Percentiles rank a stretch among this genome's conserved stretches.
These are phyloP conservation scores for Hawksworthiomyces lignivorus DNA, from an alignment of 2,329 filamentous ascomycete genomes.

Conservation along the genomic window DNA sequence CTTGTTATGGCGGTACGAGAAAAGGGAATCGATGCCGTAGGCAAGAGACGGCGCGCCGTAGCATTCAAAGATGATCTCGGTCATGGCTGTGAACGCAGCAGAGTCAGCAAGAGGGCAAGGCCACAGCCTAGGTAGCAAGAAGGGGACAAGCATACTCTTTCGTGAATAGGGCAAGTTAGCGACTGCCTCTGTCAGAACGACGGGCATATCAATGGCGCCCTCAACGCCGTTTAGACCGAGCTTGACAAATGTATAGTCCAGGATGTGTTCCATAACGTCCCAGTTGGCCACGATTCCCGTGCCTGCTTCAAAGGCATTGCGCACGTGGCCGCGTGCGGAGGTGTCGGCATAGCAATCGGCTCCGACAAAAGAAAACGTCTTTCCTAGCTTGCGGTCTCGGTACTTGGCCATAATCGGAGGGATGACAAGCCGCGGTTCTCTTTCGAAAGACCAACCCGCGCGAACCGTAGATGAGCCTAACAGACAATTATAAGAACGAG, in stretches of 20 bases:
- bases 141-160: conserved; percentile 56
- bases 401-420: conserved; percentile 93
- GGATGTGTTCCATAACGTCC: conserved; percentile 91
- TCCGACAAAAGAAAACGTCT: conserved; percentile 87
- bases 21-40: conserved; percentile 93
- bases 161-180: conserved; percentile 84
- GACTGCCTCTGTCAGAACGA: conserved; percentile 93
- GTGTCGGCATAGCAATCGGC: conserved; percentile 92
- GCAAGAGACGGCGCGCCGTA: conserved; percentile 85
- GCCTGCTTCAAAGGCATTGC: conserved; percentile 83
- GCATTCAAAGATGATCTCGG: conserved; percentile 93
- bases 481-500: too few species aligned
- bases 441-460: conserved; percentile 93
- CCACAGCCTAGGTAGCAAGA: too few species aligned
- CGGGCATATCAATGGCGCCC: conserved; percentile 71
- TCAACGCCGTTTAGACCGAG: conserved; percentile 72
- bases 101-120: not conserved
- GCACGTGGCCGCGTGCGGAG: conserved; percentile 81
- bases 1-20: conserved; percentile 89
- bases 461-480: conserved; percentile 80
- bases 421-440: conserved; percentile 67
- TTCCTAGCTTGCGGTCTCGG: conserved; percentile 85
- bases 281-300: conserved; percentile 92
- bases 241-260: conserved; percentile 94
- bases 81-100: conserved; percentile 62